These are phyloP conservation scores for Trichoderma guizhouense DNA, from an alignment of 2,329 filamentous ascomycete species.

Conservation along the genomic window DNA sequence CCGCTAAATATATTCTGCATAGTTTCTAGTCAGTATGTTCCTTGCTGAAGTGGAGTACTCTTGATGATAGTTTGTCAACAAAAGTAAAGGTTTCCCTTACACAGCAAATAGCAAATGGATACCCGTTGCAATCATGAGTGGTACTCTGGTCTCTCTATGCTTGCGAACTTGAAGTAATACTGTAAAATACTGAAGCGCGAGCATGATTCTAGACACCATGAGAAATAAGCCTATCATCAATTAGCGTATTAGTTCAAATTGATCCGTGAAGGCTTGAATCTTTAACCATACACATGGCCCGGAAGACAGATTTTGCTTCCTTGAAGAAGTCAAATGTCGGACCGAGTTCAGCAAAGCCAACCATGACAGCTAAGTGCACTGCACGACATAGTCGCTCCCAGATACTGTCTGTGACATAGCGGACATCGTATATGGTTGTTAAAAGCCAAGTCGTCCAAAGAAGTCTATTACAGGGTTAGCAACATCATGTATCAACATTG, in stretches of 20 bases:
- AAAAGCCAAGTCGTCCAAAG: neutral
- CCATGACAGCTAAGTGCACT: neutral
- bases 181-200: neutral
- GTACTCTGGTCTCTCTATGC: neutral
- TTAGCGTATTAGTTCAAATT: neutral
- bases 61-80: neutral
- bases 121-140: neutral
- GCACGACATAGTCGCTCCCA: neutral
- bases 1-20: neutral
- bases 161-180: neutral
- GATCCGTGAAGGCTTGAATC: too few relatives aligned
- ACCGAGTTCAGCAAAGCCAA: neutral
- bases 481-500: neutral
- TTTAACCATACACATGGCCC: neutral
- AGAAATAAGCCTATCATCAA: neutral
- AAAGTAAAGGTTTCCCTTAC: neutral
- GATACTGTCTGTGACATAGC: neutral
- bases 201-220: neutral
- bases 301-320: neutral
- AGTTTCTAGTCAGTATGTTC: neutral
- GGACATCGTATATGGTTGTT: neutral
- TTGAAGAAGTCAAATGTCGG: neutral
- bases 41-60: neutral
- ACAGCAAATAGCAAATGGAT: neutral
- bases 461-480: neutral